Base-by-base conservation (phyloP, 257 asterid species). In the Nicotiana attenuata region DNA sequence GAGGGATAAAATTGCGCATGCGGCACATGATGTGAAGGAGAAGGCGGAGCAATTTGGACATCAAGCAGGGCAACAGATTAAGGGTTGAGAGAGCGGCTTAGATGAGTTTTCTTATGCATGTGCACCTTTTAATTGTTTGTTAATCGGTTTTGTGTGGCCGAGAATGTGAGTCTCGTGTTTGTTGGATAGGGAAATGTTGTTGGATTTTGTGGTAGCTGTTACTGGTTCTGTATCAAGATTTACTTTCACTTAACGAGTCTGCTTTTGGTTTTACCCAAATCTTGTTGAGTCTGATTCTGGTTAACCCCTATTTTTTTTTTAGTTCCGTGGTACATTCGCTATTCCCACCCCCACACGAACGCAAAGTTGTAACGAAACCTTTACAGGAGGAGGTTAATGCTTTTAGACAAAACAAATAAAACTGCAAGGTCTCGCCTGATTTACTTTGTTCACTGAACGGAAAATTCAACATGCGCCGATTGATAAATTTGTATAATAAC, bases 11-110 rank as follows among this genome's bases (percentile, higher is more conserved):
- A 60, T 93, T 29, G 50, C 91, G 0, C 89, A 85, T 63, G 93
- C 96, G 0, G 97, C 97, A 1, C 80, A 83, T 26, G 97, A 91
- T 41, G 90, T 88, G 7, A 93, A 88, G 89, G 96, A 91, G 16
- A 90, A 78, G 87, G 97, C 95, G 0, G 94, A 93, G 86, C 90
- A 88, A 41, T 53, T 77, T 19, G 97, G 95, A 16, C 82, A 78
- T 8, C 87, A 84, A n/a, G 76, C 87, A 50, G 87, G 84, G 81
- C 91, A 87, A 56, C 83, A 87, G 66, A 77, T 71, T 13, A 87
- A 75, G 84, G 88, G 88, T 5, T 31, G 50, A 15, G 41, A 13
- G 35, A n/a, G n/a, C 10, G 22, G 53, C 57, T 20, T 22, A 52
- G 7, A 52, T 11, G 16, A 52, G 57, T 5, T 29, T 15, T 15